Conservation (phyloP, 2,329 filamentous ascomycete species). For the Fusarium redolens region DNA sequence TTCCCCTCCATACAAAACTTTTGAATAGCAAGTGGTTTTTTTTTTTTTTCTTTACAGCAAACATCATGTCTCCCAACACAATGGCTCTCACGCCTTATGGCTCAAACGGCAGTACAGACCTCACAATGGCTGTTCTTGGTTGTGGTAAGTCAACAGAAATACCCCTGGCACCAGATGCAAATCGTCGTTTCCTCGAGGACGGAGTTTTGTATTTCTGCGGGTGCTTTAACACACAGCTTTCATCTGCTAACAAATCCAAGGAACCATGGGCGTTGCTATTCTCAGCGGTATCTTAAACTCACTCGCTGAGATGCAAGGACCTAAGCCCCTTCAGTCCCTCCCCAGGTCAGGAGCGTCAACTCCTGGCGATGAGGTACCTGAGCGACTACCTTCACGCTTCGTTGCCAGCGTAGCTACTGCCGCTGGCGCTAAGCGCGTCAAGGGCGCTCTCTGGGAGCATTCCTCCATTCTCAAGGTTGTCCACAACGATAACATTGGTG, state of each 20-base stretch:
- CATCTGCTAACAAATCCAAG: slow-evolving; percentile 59
- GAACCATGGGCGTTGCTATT: slow-evolving; percentile 88
- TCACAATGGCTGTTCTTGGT: slow-evolving; percentile 84
- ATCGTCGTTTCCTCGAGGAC: neutral
- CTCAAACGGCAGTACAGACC: slow-evolving; percentile 53
- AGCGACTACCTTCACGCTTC: slow-evolving; percentile 77
- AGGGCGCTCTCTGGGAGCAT: slow-evolving; percentile 72
- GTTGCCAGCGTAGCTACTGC: slow-evolving; percentile 81
- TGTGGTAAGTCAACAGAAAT: slow-evolving; percentile 70
- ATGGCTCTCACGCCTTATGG: slow-evolving; percentile 51
- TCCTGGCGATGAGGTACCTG: slow-evolving; percentile 61
- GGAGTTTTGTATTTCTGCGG: neutral
- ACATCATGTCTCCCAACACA: slow-evolving; percentile 43
- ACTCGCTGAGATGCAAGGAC: slow-evolving; percentile 64
- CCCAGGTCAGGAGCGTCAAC: slow-evolving; percentile 56
- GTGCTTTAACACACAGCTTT: neutral
- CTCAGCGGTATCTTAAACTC: slow-evolving; percentile 82
- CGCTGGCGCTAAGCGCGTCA: slow-evolving; percentile 76
- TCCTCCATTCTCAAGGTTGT: slow-evolving; percentile 72
- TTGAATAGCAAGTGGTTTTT: slow-evolving; percentile 8
- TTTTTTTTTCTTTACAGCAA: slow-evolving; percentile 25
- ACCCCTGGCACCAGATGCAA: neutral
- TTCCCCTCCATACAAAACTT: slow-evolving; percentile 4
- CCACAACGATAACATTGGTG: slow-evolving; percentile 76
- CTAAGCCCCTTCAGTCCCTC: slow-evolving; percentile 57